Base-by-base conservation (phyloP, 2,329 filamentous ascomycete genomes). In the Exophiala aquamarina region DNA sequence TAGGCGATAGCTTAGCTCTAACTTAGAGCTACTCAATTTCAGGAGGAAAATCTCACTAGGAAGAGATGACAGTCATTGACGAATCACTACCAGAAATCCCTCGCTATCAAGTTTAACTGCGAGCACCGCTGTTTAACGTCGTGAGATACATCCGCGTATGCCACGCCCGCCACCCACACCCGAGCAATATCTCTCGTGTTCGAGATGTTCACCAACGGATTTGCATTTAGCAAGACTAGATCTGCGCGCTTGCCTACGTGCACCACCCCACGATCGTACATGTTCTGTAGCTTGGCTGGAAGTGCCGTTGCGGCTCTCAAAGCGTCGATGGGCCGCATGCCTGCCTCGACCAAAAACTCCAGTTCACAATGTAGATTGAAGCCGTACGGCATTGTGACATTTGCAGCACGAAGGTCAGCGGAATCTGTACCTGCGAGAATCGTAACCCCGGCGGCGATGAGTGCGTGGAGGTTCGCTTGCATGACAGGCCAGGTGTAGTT, bases 381-480 rank as follows among this genome's bases (percentile, higher is more conserved):
- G 4, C 58, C 57, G 35, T 52, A 50, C 6, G 38, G 15, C 14
- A 52, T 35, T 11, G 34, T 42, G 4, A 49, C 49, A 10, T 36
- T 37, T 1, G 45, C 35, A 10, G 31, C 20, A 8, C 44, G 41
- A 2, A 28, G 17, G 2, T 38, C 36, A 35, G 56, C 45, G 1
- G 57, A 41, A 45, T 62, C 58, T n/a, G 59, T 61, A 3, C 59
- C 57, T 1, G 55, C 56, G 5, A 62, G 47, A 15, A 59, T 50
- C 3, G 54, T 50, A 6, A 59, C 41, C 7, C 50, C 50, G 3
- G 39, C 43, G 13, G 40, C 32, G 17, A 55, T 36, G 9, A 55
- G 33, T 29, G 36, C 28, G 8, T 33, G 23, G 13, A 47, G 42
- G 21, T 41, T 51, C 49, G 19, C 15, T 9, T 10, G 11, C 6